Conservation (phyloP, 2,329 filamentous ascomycete species). For the Alternaria rosae region DNA sequence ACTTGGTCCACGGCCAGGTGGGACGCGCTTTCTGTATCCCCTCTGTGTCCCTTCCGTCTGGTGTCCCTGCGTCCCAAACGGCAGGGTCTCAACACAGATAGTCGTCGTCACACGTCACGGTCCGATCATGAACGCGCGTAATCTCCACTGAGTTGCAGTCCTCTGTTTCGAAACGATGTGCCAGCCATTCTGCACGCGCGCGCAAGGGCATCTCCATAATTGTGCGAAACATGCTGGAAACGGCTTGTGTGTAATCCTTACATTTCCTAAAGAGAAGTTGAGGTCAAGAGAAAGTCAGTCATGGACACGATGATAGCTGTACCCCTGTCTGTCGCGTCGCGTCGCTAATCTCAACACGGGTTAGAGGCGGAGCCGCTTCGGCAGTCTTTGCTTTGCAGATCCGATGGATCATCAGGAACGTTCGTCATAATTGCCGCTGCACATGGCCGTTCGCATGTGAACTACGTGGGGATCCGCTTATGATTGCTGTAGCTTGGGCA, state of each 20-base stretch:
- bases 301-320: not conserved
- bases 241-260: not conserved
- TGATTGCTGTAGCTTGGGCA: not conserved
- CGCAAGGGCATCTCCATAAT: not conserved
- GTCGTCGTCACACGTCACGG: slow-evolving; percentile 13
- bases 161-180: not conserved
- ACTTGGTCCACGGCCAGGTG: not conserved
- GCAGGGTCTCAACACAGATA: not conserved
- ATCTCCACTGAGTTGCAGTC: not conserved
- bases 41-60: not conserved
- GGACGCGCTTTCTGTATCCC: not conserved
- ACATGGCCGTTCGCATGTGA: not conserved
- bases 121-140: slow-evolving; percentile 14
- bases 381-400: not conserved
- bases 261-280: not conserved
- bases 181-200: not conserved
- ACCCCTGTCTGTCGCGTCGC: not conserved
- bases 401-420: not conserved
- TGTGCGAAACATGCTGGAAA: not conserved
- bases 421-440: not conserved
- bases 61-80: not conserved
- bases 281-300: not conserved
- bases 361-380: not conserved
- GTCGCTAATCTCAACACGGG: not conserved
- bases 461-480: not conserved